Evolutionary conservation across 164 flowering plant species (phyloP).

Genomic region (Chimonanthus praecox): DNA sequence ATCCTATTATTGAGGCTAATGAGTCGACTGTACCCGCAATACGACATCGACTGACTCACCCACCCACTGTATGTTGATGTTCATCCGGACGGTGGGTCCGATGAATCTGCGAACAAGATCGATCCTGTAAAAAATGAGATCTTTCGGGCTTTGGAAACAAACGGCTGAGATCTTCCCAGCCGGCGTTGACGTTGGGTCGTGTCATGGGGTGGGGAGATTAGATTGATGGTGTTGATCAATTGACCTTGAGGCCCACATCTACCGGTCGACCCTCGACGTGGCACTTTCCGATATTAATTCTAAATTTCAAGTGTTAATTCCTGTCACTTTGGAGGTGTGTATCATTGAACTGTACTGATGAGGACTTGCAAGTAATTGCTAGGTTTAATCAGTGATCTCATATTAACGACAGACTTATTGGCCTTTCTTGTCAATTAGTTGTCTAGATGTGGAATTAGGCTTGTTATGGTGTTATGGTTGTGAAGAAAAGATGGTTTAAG

Average conservation of each 20-base stretch:
- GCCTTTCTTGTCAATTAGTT: conserved; percentile 4
- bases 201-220: neutral
- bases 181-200: neutral
- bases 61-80: no score
- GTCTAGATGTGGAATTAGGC: neutral
- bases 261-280: neutral
- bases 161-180: neutral
- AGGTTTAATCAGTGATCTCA: neutral
- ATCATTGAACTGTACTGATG: conserved; percentile 1
- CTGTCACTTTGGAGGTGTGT: neutral
- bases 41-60: no score
- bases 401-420: conserved; percentile 1
- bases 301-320: neutral
- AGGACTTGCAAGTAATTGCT: neutral
- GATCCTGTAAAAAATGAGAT: no score
- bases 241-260: neutral
- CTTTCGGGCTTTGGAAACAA: neutral
- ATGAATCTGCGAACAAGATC: no score
- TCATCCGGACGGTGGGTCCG: no score
- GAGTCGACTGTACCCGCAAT: no score
- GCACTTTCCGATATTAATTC: no score
- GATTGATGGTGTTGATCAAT: neutral
- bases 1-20: no score
- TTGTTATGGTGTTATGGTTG: neutral
- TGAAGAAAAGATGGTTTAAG: conserved; percentile 6